These are phyloP conservation scores for Kazachstania bromeliacearum DNA, from an alignment of 805 yeast species.

Conservation along the genomic window DNA sequence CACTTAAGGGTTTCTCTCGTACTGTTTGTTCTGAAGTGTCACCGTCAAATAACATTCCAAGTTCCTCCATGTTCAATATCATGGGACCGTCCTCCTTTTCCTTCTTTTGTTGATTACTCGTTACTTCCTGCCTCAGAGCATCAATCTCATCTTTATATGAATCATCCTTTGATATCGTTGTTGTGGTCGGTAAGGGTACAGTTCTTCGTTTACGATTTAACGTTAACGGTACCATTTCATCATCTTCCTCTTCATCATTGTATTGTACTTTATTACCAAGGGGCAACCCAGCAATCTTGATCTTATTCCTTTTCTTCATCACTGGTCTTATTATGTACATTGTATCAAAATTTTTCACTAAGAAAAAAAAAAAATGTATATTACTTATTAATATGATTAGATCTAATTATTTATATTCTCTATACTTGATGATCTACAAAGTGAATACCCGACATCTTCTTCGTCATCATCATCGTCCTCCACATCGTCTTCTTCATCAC, in stretches of 20 bases:
- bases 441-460: constrained; percentile 24
- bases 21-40: neutral
- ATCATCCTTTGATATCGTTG: neutral
- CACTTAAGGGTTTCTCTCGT: constrained; percentile 9
- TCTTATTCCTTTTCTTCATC: constrained; percentile 7
- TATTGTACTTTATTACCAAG: neutral
- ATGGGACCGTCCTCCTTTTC: neutral
- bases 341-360: neutral
- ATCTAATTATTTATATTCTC: constrained; percentile 3
- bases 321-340: neutral
- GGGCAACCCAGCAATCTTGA: constrained; percentile 3
- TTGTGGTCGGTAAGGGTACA: neutral
- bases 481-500: constrained; percentile 8
- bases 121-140: neutral
- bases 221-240: neutral
- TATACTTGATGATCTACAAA: constrained; percentile 18
- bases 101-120: neutral
- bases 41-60: neutral
- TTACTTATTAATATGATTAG: neutral
- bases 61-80: constrained; percentile 4
- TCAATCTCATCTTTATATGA: constrained; percentile 1
- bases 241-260: constrained; percentile 2
- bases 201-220: constrained; percentile 1
- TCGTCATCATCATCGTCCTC: constrained; percentile 15
- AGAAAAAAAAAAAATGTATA: neutral